Conservation (phyloP, 2,329 filamentous ascomycete genomes). For the Hawksworthiomyces lignivorus region DNA sequence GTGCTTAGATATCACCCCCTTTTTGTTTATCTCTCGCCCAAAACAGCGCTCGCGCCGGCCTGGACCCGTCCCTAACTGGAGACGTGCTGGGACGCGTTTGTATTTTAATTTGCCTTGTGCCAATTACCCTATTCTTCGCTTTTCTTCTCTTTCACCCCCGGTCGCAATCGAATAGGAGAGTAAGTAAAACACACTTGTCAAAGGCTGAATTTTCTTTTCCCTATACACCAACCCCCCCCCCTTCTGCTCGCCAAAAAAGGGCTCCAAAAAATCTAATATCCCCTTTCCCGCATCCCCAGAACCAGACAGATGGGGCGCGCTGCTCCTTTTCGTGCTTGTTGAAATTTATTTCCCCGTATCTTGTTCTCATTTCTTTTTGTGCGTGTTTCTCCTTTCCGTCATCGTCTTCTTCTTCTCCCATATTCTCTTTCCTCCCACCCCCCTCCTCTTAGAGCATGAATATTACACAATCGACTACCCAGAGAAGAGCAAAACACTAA, state of each 20-base stretch:
- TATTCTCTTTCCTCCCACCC: slow-evolving; percentile 1
- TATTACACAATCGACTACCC: slow-evolving; percentile 1
- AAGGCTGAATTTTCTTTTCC: not conserved
- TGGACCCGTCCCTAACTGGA: slow-evolving; percentile 3
- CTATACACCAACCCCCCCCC: too few relatives aligned
- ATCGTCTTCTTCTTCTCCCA: not conserved
- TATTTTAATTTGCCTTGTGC: slow-evolving; percentile 27
- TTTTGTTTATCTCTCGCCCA: slow-evolving; percentile 7
- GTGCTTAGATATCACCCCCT: not conserved
- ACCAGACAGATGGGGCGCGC: slow-evolving; percentile 7
- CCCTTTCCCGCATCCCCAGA: slow-evolving; percentile 7
- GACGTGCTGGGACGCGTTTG: slow-evolving; percentile 21
- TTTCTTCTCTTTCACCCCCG: slow-evolving; percentile 19
- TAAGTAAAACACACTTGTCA: slow-evolving; percentile 22
- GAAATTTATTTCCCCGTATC: slow-evolving; percentile 5
- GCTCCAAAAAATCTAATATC: too few relatives aligned
- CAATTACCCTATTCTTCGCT: too few relatives aligned
- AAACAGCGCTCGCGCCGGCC: slow-evolving; percentile 10
- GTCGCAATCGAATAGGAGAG: slow-evolving; percentile 23
- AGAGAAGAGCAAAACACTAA: slow-evolving; percentile 4
- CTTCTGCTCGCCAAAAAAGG: too few relatives aligned
- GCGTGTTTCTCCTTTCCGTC: not conserved
- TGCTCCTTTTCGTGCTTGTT: not conserved
- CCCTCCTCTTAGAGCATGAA: not conserved
- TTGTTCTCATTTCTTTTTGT: not conserved